phyloP scores from a whole-genome alignment of 78 protist species.

The Anaeramoeba flamelloides region DNA sequence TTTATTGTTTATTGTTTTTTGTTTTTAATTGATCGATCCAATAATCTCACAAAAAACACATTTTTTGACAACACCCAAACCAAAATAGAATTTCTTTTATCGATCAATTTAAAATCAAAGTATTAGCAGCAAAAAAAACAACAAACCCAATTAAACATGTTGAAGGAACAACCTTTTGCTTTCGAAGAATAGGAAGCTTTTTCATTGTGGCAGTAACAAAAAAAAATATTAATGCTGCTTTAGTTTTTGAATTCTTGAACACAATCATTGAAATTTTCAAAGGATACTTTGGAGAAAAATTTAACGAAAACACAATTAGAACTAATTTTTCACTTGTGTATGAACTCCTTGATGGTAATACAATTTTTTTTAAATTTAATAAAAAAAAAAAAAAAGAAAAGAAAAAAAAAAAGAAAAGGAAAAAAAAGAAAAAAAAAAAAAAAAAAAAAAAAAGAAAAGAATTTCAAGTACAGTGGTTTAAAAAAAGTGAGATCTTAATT shows the following conservation, averaged over 20 bases:
- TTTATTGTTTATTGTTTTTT: no score
- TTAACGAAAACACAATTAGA: slow-evolving; percentile 55
- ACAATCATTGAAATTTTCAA: slow-evolving; percentile 11
- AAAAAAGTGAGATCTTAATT: no score
- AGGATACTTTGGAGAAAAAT: slow-evolving; percentile 53
- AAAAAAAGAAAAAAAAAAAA: no score
- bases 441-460: no score
- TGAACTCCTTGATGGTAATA: slow-evolving; percentile 71
- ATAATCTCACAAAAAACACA: no score
- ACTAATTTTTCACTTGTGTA: slow-evolving; percentile 65
- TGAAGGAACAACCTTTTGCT: neutral
- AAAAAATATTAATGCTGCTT: neutral
- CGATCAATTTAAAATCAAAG: neutral
- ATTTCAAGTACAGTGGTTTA: no score
- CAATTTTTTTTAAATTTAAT: no score
- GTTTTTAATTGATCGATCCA: no score
- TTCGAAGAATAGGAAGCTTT: neutral
- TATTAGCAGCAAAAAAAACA: neutral
- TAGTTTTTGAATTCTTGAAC: slow-evolving; percentile 28
- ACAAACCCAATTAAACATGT: neutral
- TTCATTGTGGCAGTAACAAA: neutral
- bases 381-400: no score
- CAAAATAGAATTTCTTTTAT: no score
- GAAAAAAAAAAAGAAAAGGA: no score
- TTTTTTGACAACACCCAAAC: no score